Evolutionary conservation across 169 alveolate genomes (phyloP).

Genomic region (Eimeria maxima): DNA sequence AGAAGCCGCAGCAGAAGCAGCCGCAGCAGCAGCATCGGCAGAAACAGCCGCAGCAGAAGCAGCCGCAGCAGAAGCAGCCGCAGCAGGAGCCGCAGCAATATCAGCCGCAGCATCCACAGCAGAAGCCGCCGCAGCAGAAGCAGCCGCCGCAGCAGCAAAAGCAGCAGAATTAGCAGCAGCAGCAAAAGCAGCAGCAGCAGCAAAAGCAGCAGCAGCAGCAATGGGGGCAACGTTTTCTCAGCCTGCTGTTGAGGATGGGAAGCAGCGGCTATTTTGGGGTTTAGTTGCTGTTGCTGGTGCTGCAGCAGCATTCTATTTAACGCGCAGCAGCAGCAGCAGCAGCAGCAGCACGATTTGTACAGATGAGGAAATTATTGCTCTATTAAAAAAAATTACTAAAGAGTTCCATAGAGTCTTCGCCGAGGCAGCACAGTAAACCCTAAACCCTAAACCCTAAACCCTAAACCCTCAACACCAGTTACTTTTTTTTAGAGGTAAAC

Average conservation of each 20-base stretch:
- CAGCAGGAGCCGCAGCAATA: no score
- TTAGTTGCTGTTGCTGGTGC: background rate
- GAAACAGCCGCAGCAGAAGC: no score
- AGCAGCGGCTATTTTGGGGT: background rate
- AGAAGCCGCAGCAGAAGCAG: no score
- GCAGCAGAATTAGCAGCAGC: background rate
- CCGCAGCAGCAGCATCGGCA: no score
- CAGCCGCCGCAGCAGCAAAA: background rate
- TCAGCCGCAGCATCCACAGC: no score
- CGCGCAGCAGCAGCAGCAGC: background rate
- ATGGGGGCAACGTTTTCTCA: background rate
- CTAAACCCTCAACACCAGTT: background rate
- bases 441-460: slow-evolving; percentile 52
- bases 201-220: slow-evolving; percentile 43
- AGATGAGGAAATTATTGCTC: background rate
- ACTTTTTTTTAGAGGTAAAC: background rate
- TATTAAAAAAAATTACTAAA: background rate
- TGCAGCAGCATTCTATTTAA: slow-evolving; percentile 8
- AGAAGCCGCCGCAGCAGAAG: no score
- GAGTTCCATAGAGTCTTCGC: slow-evolving; percentile 11
- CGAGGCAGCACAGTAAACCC: background rate
- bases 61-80: no score
- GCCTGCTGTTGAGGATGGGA: background rate
- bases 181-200: slow-evolving; percentile 44
- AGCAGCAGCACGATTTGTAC: background rate